Evolutionary conservation across 202 grass and related monocot species (phyloP).

Genomic region (Alloteropsis angusta): DNA sequence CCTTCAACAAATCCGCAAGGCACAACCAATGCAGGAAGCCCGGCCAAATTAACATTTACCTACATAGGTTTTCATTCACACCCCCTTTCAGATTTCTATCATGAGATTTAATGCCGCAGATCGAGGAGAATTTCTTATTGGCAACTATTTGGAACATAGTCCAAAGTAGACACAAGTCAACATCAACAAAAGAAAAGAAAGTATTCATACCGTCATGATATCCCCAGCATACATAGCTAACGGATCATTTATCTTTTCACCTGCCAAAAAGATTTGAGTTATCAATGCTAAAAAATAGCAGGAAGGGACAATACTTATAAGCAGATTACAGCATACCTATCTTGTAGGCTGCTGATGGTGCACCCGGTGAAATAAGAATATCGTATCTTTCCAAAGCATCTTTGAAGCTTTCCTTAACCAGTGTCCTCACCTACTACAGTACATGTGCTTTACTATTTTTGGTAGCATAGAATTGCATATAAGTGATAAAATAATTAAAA

Average conservation of each 20-base stretch:
- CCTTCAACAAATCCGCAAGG: conserved; percentile 88
- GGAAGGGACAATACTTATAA: not conserved
- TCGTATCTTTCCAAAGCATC: conserved; percentile 64
- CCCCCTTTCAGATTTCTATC: not conserved
- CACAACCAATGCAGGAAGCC: conserved; percentile 76
- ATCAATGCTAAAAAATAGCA: not conserved
- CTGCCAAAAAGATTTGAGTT: conserved; percentile 31
- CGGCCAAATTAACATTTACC: conserved; percentile 95
- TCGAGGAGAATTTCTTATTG: not conserved
- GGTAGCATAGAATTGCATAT: not conserved
- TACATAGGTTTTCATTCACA: conserved; percentile 23
- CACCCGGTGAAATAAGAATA: conserved; percentile 84
- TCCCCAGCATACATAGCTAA: conserved; percentile 95
- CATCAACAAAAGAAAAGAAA: not conserved
- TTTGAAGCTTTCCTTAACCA: conserved; percentile 89
- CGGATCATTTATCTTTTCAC: conserved; percentile 90
- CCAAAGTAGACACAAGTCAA: not conserved
- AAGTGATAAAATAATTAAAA: not conserved
- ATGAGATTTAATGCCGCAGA: not conserved
- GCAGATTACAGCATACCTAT: conserved; percentile 48
- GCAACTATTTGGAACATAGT: not conserved
- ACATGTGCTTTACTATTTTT: conserved; percentile 17
- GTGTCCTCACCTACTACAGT: conserved; percentile 78
- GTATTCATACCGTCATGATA: conserved; percentile 76
- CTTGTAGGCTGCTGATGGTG: conserved; percentile 93